Evolutionary conservation across 73 alveolate species (phyloP).

Genomic region (Vitrella brassicaformis): DNA sequence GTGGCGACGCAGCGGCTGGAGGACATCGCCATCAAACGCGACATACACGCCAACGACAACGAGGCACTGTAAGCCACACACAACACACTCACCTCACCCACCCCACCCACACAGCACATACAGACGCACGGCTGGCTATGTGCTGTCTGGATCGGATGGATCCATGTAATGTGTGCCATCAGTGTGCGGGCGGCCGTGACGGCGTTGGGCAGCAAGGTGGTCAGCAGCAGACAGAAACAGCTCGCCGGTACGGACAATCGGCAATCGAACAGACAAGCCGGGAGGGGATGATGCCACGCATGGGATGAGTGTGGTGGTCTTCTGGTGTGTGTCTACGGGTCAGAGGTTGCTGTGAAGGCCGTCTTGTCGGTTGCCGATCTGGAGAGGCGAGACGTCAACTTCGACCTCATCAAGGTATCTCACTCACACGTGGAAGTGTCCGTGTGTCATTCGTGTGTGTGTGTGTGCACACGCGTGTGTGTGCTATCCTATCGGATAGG

Average conservation of each 20-base stretch:
- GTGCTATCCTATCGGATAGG: neutral
- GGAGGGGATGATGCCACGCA: no score
- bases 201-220: conserved; percentile 89
- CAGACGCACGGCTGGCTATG: neutral
- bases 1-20: conserved; percentile 60
- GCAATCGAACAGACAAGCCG: no score
- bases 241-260: no score
- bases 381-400: conserved; percentile 90
- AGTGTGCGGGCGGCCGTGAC: conserved; percentile 77
- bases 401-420: conserved; percentile 78
- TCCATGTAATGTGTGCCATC: neutral
- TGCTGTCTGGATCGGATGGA: neutral
- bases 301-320: no score
- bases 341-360: conserved; percentile 93
- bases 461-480: neutral
- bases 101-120: no score
- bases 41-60: conserved; percentile 57
- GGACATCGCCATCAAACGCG: conserved; percentile 51
- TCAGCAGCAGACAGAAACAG: conserved; percentile 63
- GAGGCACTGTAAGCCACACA: neutral
- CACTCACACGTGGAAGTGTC: neutral
- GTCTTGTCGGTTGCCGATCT: conserved; percentile 87
- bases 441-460: neutral
- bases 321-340: no score
- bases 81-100: no score